Base-by-base conservation (phyloP, 2,329 filamentous ascomycete species). In the Colletotrichum magnum region DNA sequence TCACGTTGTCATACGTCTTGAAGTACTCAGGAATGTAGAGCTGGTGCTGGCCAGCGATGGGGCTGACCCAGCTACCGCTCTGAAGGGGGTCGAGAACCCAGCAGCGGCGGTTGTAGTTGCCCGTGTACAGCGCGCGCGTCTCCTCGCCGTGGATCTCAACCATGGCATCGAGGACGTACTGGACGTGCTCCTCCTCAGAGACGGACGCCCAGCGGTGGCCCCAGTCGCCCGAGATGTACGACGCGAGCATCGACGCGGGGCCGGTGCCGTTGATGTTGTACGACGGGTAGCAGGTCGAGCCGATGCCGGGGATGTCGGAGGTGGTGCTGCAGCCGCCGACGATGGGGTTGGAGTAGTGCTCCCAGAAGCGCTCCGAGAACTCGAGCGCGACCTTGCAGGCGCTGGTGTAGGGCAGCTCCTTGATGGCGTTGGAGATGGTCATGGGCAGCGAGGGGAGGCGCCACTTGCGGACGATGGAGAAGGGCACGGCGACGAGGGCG, bases 11-110 rank as follows among this genome's bases (percentile, higher is more conserved):
- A 77, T 93, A 88, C 0, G 90, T 93, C 75, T 90, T 87, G 74
- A 91, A 93, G 75, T 92, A 94, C n/a, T 91, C 88, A 0, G 92
- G 91, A 9, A 94, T 81, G 73, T 91, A 94, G 26, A 93, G 75
- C 72, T 91, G 85, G 74, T 94, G 91, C 79, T 93, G 90, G 0
- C 90, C 90, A 0, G 89, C 81, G 0, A 83, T 79, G 0, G 91
- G 90, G 5, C 79, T 77, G 1, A 87, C 87, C 91, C 90, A 94
- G 6, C 87, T 86, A 5, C 88, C 90, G 1, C 85, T 86, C 76
- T 90, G 85, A 68, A 88, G 85, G 68, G 88, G 85, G 71, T 93
- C 89, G 7, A 85, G 77, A 59, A 86, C 81, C 91, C 91, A 93
- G 81, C 91, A 93, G 58, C 88, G 85, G 1, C 91, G 84, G 65